phyloP scores from a whole-genome alignment of 139 green algal genomes.

The Chlorella sp. region DNA sequence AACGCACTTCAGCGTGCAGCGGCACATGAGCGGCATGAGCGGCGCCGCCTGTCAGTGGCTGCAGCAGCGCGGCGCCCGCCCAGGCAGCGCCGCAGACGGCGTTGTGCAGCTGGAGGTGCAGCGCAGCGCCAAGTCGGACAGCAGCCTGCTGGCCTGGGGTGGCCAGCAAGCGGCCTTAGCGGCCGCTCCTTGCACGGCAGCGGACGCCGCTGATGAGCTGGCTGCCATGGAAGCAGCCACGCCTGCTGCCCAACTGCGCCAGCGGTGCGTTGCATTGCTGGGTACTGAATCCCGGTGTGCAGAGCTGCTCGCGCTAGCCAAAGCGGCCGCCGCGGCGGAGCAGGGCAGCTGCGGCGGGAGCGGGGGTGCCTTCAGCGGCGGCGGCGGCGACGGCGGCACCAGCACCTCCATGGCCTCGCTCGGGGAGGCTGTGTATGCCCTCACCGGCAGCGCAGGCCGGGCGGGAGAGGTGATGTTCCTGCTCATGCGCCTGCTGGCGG shows the following conservation, averaged over 20 bases:
- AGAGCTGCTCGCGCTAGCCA: conserved; percentile 9
- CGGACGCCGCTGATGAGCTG: not conserved
- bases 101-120: not conserved
- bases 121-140: conserved; percentile 9
- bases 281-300: not conserved
- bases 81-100: not conserved
- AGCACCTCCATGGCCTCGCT: not conserved
- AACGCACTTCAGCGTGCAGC: not conserved
- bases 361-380: not conserved
- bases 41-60: not conserved
- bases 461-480: conserved; percentile 21
- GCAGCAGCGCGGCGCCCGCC: not conserved
- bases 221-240: not conserved
- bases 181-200: not conserved
- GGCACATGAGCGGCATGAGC: not conserved
- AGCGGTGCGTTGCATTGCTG: conserved; percentile 19
- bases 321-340: not conserved
- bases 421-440: not conserved
- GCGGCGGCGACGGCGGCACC: not conserved
- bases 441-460: not conserved
- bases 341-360: not conserved
- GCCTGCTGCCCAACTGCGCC: not conserved
- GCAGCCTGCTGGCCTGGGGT: not conserved
- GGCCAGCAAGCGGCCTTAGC: not conserved
- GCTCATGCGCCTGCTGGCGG: not conserved